Percentiles rank a stretch among this genome's conserved stretches.
Conservation (phyloP, 176 grass and related monocot species). For the Oryza longistaminata region DNA sequence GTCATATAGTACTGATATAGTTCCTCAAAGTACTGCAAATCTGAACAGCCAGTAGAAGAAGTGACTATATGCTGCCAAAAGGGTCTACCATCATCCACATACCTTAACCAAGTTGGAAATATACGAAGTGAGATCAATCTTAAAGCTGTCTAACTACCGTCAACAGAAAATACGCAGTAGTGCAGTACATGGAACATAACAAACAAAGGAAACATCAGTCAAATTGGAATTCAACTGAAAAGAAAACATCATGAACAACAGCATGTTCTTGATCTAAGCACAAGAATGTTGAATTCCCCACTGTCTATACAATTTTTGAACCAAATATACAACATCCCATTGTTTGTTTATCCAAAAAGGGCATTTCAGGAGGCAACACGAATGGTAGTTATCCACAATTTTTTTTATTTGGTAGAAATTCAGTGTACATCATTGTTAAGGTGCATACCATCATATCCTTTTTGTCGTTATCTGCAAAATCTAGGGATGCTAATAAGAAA, state of each 20-base stretch:
- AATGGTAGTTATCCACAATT: background rate
- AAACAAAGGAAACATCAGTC: background rate
- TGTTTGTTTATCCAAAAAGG: background rate
- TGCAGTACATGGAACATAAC: background rate
- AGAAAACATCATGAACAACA: background rate
- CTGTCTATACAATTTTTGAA: background rate
- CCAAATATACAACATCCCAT: background rate
- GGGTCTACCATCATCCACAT: slow-evolving; percentile 77
- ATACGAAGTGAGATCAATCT: slow-evolving; percentile 16
- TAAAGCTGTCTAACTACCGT: background rate
- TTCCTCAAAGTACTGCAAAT: slow-evolving; percentile 79
- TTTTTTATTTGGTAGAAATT: no score
- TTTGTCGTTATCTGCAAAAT: background rate
- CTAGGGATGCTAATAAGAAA: background rate
- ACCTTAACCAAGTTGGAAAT: slow-evolving; percentile 42
- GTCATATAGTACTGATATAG: slow-evolving; percentile 81
- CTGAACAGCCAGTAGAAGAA: slow-evolving; percentile 70
- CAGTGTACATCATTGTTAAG: no score
- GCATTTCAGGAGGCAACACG: background rate
- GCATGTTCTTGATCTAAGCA: background rate
- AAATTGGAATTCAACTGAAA: background rate
- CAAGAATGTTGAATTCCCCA: background rate
- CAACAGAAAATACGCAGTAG: no score
- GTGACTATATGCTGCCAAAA: slow-evolving; percentile 85
- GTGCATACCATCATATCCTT: background rate